A percentile compares a stretch with the other conserved stretches of the same genome.
Conservation (phyloP, 306 rosid genomes). For the Quillaja saponaria region DNA sequence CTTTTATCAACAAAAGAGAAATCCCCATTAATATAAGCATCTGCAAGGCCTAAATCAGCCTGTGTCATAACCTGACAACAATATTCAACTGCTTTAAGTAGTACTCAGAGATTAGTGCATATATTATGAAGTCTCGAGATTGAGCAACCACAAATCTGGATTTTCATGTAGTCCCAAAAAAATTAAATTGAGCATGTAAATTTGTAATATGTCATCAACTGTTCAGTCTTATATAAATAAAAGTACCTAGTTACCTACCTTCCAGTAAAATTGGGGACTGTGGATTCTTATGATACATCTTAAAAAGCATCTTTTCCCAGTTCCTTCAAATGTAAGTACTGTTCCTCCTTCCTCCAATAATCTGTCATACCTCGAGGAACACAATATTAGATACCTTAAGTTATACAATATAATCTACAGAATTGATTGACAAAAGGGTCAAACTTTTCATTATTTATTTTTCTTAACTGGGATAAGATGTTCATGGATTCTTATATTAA, state of each 20-base stretch:
- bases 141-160: no score
- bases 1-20: conserved; percentile 74
- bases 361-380: conserved; percentile 41
- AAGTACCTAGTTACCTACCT: conserved; percentile 62
- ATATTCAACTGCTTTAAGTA: no score
- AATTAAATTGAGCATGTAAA: no score
- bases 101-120: no score
- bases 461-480: no score
- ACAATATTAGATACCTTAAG: conserved; percentile 3
- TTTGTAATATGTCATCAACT: no score
- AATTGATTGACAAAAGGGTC: no score
- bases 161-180: no score
- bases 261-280: conserved; percentile 90
- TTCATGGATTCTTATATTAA: no score
- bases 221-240: neutral
- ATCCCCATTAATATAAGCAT: conserved; percentile 78
- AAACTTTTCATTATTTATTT: no score
- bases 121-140: no score
- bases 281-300: conserved; percentile 61
- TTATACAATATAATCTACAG: no score
- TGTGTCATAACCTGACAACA: conserved; percentile 72
- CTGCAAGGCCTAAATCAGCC: conserved; percentile 95
- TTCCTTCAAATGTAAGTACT: conserved; percentile 74
- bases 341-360: conserved; percentile 93
- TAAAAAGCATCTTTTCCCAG: conserved; percentile 39